These are phyloP conservation scores for Pelargonium australe DNA, from an alignment of 441 rosid species.

Conservation along the genomic window DNA sequence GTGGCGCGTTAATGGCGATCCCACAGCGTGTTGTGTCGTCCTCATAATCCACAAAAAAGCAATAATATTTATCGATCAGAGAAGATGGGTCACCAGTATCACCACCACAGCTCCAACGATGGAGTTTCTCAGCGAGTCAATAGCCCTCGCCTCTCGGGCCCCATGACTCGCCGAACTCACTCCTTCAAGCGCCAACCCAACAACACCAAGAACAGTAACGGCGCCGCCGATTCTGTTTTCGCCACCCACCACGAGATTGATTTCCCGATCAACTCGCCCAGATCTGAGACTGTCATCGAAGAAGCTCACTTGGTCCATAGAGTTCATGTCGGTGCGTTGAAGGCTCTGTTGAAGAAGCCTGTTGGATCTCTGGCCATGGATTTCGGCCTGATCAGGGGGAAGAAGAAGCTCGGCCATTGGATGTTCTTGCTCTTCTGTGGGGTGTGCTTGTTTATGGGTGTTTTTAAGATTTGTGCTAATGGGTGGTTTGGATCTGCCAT, in stretches of 20 bases:
- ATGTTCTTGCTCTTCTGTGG: conserved; percentile 78
- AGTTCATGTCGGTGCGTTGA: conserved; percentile 32
- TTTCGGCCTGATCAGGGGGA: conserved; percentile 49
- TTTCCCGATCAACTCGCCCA: conserved; percentile 56
- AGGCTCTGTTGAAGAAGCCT: conserved; percentile 43
- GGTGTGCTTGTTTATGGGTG: conserved; percentile 73
- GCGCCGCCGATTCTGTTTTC: neutral
- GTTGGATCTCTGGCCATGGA: conserved; percentile 52
- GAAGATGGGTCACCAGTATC: conserved; percentile 47
- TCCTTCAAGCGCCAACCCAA: conserved; percentile 68
- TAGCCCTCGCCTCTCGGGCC: conserved; percentile 84
- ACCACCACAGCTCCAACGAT: conserved; percentile 35
- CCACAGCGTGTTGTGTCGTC: no score
- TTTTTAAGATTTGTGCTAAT: conserved; percentile 69
- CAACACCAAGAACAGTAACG: conserved; percentile 7
- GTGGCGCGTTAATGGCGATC: no score
- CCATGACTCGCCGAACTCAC: conserved; percentile 81
- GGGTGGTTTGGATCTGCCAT: conserved; percentile 89
- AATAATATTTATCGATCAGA: no score
- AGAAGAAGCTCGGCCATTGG: conserved; percentile 69
- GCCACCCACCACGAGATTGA: conserved; percentile 63
- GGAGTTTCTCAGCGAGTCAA: conserved; percentile 64
- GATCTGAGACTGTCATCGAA: conserved; percentile 42
- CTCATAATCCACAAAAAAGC: no score
- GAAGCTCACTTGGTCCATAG: conserved; percentile 43